phyloP scores from a whole-genome alignment of 805 yeast genomes.

The Ogataea naganishii region DNA sequence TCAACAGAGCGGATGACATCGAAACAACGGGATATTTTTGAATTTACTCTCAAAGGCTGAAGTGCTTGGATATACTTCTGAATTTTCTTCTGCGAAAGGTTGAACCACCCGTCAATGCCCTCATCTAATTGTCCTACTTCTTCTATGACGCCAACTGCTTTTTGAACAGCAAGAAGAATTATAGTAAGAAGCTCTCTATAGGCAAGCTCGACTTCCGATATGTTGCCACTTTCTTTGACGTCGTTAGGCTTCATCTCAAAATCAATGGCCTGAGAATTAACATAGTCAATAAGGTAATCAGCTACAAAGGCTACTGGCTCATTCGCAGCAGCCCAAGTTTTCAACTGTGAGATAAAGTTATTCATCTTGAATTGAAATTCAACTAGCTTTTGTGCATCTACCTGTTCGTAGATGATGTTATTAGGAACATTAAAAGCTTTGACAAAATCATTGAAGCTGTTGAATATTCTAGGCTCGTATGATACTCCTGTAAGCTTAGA shows the following conservation, averaged over 20 bases:
- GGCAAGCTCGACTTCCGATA: constrained; percentile 33
- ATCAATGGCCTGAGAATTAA: constrained; percentile 14
- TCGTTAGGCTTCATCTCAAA: constrained; percentile 19
- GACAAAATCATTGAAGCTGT: constrained; percentile 7
- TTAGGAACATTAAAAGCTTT: constrained; percentile 13
- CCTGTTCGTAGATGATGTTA: constrained; percentile 14
- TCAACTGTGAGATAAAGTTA: constrained; percentile 20
- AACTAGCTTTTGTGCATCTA: too few relatives aligned
- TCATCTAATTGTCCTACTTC: constrained; percentile 23
- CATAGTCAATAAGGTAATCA: constrained; percentile 40
- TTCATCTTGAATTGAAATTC: too few relatives aligned
- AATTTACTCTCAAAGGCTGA: constrained; percentile 12
- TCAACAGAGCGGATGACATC: constrained; percentile 25
- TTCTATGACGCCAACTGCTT: constrained; percentile 30
- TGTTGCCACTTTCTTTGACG: constrained; percentile 8
- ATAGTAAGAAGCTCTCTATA: constrained; percentile 47
- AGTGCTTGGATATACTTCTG: constrained; percentile 30
- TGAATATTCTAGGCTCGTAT: constrained; percentile 9
- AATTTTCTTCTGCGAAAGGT: constrained; percentile 35
- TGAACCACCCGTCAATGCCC: constrained; percentile 67
- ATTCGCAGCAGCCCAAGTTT: constrained; percentile 26
- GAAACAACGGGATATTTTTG: constrained; percentile 19
- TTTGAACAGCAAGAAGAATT: constrained; percentile 63
- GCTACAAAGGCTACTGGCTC: constrained; percentile 34
- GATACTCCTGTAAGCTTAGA: constrained; percentile 3